Evolutionary conservation across 306 rosid species (phyloP), one percentile per base, ranked within the genome.

Genomic region (Medicago ruthenica): DNA sequence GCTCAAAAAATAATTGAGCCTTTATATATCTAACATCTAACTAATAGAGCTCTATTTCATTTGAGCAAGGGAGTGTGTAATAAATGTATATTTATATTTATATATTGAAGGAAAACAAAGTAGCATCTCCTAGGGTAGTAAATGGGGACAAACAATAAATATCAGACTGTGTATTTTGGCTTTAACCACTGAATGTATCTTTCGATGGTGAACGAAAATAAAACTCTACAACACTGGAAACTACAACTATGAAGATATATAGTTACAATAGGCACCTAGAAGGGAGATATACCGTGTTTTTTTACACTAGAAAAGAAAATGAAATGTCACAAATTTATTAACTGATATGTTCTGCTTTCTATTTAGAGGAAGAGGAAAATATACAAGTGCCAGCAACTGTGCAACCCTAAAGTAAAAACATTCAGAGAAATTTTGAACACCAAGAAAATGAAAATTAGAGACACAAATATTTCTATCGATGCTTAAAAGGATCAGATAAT

Each of bases 401-500:
- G 4, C 12, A 40, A 40, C 44, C 12, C n/a, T 13, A 12, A 44
- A 45, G 1, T 45, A 1, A 45, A 45, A 45, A 45, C 1, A 45
- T 45, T 45, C 14, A 44, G 3, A 45, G 6, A 47, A 61, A 31
- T 31, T 17, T 73, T 10, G 15, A 48, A 27, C n/a, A 18, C 70
- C 12, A 8, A 36, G 45, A 67, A 67, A 69, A 77, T 67, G 50
- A 41, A 27, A 27, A 27, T 27, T 27, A 27, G 4, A 27, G 2
- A 27, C 4, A 27, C 27, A 24, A 24, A 24, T 24, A 48, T 21
- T 21, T 67, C 16, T 51, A n/a, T 40, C 8, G 69, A 54, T 39
- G 53, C 18, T 24, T 64, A 54, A 65, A 50, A 57, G 47, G 65
- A 45, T 45, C 37, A 8, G 31, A 21, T 51, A 64, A 45, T 45